These are phyloP conservation scores for Arxiozyma heterogenica DNA, from an alignment of 1,139 yeast genomes.

Conservation along the genomic window DNA sequence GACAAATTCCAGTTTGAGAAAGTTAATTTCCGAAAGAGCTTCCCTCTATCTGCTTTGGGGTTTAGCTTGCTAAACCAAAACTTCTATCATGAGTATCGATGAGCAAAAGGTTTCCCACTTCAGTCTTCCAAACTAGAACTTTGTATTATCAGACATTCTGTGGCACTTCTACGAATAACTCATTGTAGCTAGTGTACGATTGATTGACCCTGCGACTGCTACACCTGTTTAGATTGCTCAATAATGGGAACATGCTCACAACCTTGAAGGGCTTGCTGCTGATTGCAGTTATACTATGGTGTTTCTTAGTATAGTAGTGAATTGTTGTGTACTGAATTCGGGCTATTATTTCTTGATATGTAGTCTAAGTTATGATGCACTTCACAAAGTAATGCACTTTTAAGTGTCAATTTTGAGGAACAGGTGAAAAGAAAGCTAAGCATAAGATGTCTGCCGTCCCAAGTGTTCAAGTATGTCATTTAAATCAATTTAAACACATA, in stretches of 20 bases:
- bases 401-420: background rate
- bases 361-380: background rate
- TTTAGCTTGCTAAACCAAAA: background rate
- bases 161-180: background rate
- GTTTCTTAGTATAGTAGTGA: background rate
- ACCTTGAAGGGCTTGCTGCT: background rate
- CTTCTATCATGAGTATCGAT: background rate
- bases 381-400: too few species aligned
- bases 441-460: constrained; percentile 45
- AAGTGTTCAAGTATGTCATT: constrained; percentile 58
- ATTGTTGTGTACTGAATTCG: background rate
- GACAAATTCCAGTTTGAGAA: background rate
- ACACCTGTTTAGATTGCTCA: background rate
- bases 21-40: background rate
- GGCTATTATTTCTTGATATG: background rate
- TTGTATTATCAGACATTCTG: background rate
- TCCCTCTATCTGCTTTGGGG: background rate
- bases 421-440: constrained; percentile 7
- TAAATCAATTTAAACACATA: background rate
- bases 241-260: background rate
- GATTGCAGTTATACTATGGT: background rate
- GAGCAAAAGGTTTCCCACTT: background rate
- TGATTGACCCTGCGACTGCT: background rate
- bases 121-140: background rate
- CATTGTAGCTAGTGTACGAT: background rate